A percentile compares a stretch with the other conserved stretches of the same genome.
These are phyloP conservation scores for Fusarium pseudograminearum DNA, from an alignment of 2,329 filamentous ascomycete species.

Conservation along the genomic window DNA sequence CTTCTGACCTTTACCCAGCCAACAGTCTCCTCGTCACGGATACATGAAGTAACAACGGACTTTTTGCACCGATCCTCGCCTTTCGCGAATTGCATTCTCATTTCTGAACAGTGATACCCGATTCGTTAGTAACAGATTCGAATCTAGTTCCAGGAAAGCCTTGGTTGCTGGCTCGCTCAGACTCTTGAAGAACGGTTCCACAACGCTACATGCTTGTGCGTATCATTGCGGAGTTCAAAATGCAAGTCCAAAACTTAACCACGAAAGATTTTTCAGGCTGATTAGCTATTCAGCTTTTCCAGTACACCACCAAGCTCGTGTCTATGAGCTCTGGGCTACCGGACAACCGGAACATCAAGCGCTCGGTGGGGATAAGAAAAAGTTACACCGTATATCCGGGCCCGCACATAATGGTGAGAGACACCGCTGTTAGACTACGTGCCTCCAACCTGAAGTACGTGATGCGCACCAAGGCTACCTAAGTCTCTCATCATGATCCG, in stretches of 20 bases:
- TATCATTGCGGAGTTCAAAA: constrained; percentile 18
- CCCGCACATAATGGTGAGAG: constrained; percentile 15
- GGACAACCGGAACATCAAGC: constrained; percentile 22
- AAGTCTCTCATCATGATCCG: background rate
- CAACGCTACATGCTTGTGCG: constrained; percentile 20
- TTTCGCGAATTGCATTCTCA: background rate
- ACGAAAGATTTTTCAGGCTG: constrained; percentile 35
- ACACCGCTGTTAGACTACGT: background rate
- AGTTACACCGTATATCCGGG: constrained; percentile 1
- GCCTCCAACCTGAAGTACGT: background rate
- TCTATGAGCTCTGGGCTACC: constrained; percentile 18
- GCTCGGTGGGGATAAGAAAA: constrained; percentile 3
- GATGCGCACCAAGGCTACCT: background rate
- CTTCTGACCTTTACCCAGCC: constrained; percentile 10
- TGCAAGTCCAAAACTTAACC: constrained; percentile 29
- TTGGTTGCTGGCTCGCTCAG: background rate
- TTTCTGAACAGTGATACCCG: constrained; percentile 1
- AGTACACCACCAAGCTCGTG: background rate
- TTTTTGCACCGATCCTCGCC: background rate
- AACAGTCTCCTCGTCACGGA: constrained; percentile 21
- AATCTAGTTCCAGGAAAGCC: constrained; percentile 5
- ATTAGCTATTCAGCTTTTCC: background rate
- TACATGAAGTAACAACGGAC: background rate
- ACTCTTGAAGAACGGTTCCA: constrained; percentile 30
- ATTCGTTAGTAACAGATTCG: constrained; percentile 3